Base-by-base conservation (phyloP, 495 filamentous ascomycete genomes). In the Penicillium fimorum region DNA sequence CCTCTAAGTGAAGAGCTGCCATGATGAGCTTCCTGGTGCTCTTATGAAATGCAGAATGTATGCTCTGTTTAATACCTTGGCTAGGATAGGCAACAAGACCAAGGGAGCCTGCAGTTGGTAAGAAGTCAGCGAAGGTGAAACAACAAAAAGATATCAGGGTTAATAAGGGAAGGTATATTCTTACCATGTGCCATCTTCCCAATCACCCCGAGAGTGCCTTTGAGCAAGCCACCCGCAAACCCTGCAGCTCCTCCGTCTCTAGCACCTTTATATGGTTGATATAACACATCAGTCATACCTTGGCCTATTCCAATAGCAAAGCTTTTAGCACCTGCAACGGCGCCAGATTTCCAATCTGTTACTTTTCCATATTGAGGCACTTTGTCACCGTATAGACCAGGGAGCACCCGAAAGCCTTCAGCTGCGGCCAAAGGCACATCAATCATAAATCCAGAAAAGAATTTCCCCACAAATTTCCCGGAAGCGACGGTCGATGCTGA, bases 341-440 rank as follows among this genome's bases (percentile, higher is more conserved):
- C 58, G 3, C 75, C 75, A 5, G 65, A 65, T 49, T 70, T 69
- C 70, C 68, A 76, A 35, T 72, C 74, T 1, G 52, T 56, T 3
- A 78, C 63, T 4, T 63, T 47, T 3, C 60, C 64, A n/a, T 73
- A 59, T n/a, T 71, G 60, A n/a, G 57, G 60, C 27, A 77, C 79
- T 49, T 76, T 73, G 57, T 84, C 86, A 5, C 89, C 88, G 59
- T 91, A 90, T 3, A 96, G 75, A 2, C 88, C 80, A 1, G 91
- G 91, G 0, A 89, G 87, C 58, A 91, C 90, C 65, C 92, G 89
- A 57, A 92, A 87, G 2, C 91, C 90, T 63, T 92, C 89, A 2
- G 87, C 82, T 7, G 92, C 65, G 0, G 90, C 88, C 1, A 91
- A 71, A 3, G 82, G 79, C 18, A 94, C 74, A 60, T 92, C 87